These are phyloP conservation scores for Chlamydomonas urium DNA, from an alignment of 139 green algal genomes.

Conservation along the genomic window DNA sequence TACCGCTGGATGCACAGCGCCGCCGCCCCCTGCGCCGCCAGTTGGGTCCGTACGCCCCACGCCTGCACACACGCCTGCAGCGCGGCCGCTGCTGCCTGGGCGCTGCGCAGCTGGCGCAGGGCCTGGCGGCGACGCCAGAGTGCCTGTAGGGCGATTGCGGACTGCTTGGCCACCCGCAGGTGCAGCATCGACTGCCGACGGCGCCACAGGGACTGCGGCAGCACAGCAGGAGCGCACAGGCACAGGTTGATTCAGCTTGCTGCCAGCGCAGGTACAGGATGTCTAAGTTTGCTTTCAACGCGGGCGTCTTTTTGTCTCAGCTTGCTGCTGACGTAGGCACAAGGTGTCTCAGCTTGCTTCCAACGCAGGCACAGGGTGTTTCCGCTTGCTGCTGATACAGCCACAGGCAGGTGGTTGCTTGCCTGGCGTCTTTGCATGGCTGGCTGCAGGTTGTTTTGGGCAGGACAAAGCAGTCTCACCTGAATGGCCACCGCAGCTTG, in stretches of 20 bases:
- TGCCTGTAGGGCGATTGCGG: constrained; percentile 23
- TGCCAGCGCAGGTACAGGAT: too few species aligned
- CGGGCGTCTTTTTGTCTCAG: too few species aligned
- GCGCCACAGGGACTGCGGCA: too few species aligned
- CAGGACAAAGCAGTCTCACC: background rate
- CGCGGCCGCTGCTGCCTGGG: background rate
- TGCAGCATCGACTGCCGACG: background rate
- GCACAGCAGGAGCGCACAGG: too few species aligned
- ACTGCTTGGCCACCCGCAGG: constrained; percentile 1
- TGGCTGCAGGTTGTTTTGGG: background rate
- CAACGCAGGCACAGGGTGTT: too few species aligned
- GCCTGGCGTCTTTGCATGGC: too few species aligned
- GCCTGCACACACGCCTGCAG: constrained; percentile 22
- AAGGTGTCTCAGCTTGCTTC: too few species aligned
- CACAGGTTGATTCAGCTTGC: too few species aligned
- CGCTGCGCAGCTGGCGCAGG: constrained; percentile 1
- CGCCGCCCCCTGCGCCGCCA: constrained; percentile 11
- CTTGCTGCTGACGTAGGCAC: too few species aligned
- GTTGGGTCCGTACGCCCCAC: background rate
- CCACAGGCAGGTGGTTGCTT: too few species aligned
- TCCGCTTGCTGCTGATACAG: too few species aligned
- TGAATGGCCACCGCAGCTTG: constrained; percentile 10
- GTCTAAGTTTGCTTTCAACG: too few species aligned
- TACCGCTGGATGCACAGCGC: constrained; percentile 34
- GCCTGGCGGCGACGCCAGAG: constrained; percentile 22